Evolutionary conservation across 768 basidiomycete species (phyloP).

Genomic region (Hebeloma cylindrosporum): DNA sequence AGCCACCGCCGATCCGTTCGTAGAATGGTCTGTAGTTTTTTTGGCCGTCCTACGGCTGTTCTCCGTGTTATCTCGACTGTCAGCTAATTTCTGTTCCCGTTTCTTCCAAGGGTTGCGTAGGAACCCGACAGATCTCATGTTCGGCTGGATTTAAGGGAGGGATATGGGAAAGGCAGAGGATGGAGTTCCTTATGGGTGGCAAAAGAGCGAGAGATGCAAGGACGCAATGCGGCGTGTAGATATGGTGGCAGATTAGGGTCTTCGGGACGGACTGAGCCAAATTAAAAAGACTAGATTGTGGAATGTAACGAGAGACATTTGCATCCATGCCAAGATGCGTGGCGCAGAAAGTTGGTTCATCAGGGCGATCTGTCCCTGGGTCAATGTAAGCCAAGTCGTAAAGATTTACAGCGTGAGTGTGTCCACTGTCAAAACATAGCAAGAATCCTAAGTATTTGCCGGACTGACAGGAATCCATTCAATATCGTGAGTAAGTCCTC

Average conservation of each 20-base stretch:
- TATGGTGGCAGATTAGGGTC: constrained; percentile 15
- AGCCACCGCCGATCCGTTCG: constrained; percentile 5
- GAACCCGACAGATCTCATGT: constrained; percentile 42
- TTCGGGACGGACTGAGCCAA: constrained; percentile 21
- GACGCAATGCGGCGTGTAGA: constrained; percentile 17
- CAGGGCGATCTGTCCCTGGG: constrained; percentile 37
- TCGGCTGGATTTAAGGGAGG: constrained; percentile 5
- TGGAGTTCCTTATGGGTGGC: constrained; percentile 2
- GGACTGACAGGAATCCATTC: constrained; percentile 10
- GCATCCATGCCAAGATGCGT: constrained; percentile 25
- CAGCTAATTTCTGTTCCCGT: constrained; percentile 28
- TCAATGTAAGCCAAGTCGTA: constrained; percentile 17
- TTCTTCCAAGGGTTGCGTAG: constrained; percentile 41
- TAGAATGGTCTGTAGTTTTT: constrained; percentile 11
- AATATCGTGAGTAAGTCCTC: constrained; percentile 13
- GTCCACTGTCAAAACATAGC: constrained; percentile 23
- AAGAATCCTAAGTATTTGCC: not conserved
- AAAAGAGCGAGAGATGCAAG: constrained; percentile 4
- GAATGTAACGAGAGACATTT: constrained; percentile 20
- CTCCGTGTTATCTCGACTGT: constrained; percentile 15
- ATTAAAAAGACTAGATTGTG: constrained; percentile 26
- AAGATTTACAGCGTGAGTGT: constrained; percentile 14
- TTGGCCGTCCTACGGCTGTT: constrained; percentile 5
- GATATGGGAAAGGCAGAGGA: constrained; percentile 7
- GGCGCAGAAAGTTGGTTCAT: constrained; percentile 24